These are phyloP conservation scores for Toxicodendron radicans DNA, from an alignment of 345 rosid genomes.

Conservation along the genomic window DNA sequence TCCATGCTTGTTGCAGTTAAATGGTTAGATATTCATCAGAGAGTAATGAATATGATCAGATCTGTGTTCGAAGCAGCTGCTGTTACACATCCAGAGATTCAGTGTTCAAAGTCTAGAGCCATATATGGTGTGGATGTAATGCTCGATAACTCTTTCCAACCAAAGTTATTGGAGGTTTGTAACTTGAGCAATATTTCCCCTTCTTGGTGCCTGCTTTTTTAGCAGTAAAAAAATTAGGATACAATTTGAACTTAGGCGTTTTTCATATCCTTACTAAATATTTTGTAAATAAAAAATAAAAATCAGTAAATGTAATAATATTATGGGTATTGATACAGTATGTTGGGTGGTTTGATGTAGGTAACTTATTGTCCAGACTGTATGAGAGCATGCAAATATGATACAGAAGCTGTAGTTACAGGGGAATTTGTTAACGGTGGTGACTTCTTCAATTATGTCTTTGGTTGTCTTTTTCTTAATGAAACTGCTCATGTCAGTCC, in stretches of 20 bases:
- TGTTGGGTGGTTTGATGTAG: conserved; percentile 32
- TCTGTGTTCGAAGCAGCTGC: conserved; percentile 87
- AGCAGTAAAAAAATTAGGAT: not conserved
- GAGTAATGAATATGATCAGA: conserved; percentile 58
- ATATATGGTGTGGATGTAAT: conserved; percentile 92
- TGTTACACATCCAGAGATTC: conserved; percentile 84
- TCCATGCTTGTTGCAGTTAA: conserved; percentile 47
- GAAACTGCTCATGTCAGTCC: conserved; percentile 59
- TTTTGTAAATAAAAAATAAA: no score
- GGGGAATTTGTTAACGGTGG: conserved; percentile 44
- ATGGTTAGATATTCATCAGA: conserved; percentile 77
- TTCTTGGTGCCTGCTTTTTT: not conserved
- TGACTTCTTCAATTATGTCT: conserved; percentile 70
- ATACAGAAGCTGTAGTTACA: conserved; percentile 48
- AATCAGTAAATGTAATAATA: not conserved
- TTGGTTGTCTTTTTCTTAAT: conserved; percentile 79
- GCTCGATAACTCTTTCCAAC: conserved; percentile 75
- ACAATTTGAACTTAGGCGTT: not conserved
- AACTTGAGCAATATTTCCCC: conserved; percentile 10
- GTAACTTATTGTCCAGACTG: conserved; percentile 96
- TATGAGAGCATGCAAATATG: conserved; percentile 85
- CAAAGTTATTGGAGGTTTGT: conserved; percentile 89
- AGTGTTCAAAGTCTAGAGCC: conserved; percentile 70
- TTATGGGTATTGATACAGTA: not conserved
- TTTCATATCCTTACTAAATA: not conserved